These are phyloP conservation scores for Pseudocercospora eumusae DNA, from an alignment of 2,329 filamentous ascomycete genomes.

Conservation along the genomic window DNA sequence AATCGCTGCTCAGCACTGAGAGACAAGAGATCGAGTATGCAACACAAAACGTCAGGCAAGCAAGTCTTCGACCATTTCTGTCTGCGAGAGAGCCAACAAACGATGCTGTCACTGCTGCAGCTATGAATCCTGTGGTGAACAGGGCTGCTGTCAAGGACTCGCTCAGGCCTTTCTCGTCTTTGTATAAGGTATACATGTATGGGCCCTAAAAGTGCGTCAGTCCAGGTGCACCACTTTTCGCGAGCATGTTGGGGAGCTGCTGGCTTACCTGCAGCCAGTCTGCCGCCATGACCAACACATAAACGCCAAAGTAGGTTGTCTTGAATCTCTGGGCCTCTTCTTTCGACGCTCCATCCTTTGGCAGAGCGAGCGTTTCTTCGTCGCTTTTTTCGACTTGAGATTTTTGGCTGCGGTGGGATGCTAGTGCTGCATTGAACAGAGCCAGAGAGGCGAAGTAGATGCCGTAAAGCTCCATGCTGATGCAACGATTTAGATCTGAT, in stretches of 20 bases:
- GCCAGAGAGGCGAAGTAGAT: conserved; percentile 29
- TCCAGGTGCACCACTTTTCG: neutral
- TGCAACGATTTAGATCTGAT: too few species aligned
- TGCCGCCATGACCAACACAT: conserved; percentile 47
- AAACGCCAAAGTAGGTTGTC: conserved; percentile 48
- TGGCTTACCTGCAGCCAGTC: conserved; percentile 50
- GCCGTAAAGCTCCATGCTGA: conserved; percentile 30
- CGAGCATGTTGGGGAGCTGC: too few species aligned
- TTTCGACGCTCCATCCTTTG: conserved; percentile 27
- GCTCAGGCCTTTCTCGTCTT: conserved; percentile 51
- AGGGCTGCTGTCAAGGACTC: conserved; percentile 51
- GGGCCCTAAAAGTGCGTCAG: conserved; percentile 43
- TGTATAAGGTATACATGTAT: conserved; percentile 57
- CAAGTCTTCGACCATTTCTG: conserved; percentile 53
- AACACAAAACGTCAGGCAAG: conserved; percentile 59
- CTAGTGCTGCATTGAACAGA: conserved; percentile 27
- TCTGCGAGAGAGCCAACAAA: conserved; percentile 54
- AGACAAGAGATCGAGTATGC: conserved; percentile 57
- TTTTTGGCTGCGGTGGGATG: conserved; percentile 22
- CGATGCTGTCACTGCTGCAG: conserved; percentile 52
- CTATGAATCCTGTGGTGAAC: conserved; percentile 53
- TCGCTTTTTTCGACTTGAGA: conserved; percentile 15
- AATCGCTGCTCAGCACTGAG: conserved; percentile 52
- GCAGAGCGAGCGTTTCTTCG: conserved; percentile 20
- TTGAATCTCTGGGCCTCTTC: conserved; percentile 44